Percentiles rank a stretch among this genome's conserved stretches.
Conservation (phyloP, 768 basidiomycete genomes). For the Hebeloma cylindrosporum region DNA sequence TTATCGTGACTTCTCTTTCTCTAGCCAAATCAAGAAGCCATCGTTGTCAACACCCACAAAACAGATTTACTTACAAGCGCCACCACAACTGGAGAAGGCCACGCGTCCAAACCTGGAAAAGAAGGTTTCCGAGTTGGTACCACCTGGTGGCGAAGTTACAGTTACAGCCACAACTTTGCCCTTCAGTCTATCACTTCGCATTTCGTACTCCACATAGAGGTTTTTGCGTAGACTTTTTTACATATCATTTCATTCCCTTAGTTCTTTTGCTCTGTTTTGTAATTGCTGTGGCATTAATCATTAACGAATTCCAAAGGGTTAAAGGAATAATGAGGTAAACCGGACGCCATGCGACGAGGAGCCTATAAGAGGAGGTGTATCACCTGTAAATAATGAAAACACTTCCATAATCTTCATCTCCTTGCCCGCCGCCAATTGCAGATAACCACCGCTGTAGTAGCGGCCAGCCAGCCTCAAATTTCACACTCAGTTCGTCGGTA, state of each 20-base stretch:
- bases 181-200: slow-evolving; percentile 73
- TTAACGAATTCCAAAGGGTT: not conserved
- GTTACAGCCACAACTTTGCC: slow-evolving; percentile 90
- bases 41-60: slow-evolving; percentile 77
- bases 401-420: slow-evolving; percentile 68
- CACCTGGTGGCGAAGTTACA: slow-evolving; percentile 72
- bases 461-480: slow-evolving; percentile 83
- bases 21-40: slow-evolving; percentile 95
- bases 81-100: slow-evolving; percentile 84
- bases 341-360: not conserved
- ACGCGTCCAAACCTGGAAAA: slow-evolving; percentile 92
- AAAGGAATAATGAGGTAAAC: too few relatives aligned
- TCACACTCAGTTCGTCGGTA: slow-evolving; percentile 85
- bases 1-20: not conserved
- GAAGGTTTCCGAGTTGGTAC: slow-evolving; percentile 79
- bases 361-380: slow-evolving; percentile 15
- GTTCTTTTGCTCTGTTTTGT: not conserved
- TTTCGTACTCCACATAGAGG: slow-evolving; percentile 46
- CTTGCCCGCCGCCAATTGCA: slow-evolving; percentile 57
- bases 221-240: not conserved
- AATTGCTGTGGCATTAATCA: not conserved
- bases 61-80: slow-evolving; percentile 91
- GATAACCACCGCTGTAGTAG: slow-evolving; percentile 72
- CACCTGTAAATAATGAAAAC: slow-evolving; percentile 80
- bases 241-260: too few relatives aligned